These are phyloP conservation scores for Diaporthe amygdali DNA, from an alignment of 2,329 filamentous ascomycete genomes.

Conservation along the genomic window DNA sequence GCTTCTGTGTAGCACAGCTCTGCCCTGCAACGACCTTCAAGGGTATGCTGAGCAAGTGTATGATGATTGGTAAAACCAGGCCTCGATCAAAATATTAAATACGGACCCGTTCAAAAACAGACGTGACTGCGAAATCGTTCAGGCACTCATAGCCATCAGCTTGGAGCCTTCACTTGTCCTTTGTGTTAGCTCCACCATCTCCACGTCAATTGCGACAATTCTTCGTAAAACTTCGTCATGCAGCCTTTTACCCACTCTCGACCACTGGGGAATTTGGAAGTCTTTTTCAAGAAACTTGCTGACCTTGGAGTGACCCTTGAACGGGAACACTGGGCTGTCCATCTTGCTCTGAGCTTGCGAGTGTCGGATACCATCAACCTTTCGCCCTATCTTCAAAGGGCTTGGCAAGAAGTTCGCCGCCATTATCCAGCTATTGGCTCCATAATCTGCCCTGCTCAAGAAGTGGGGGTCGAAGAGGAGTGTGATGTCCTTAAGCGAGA, in stretches of 20 bases:
- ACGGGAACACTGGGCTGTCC: neutral
- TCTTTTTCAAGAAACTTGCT: neutral
- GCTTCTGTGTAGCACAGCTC: too few species aligned
- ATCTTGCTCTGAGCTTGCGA: neutral
- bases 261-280: neutral
- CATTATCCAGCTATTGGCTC: constrained; percentile 27
- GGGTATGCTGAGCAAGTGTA: too few species aligned
- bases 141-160: too few species aligned
- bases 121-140: neutral
- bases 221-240: neutral
- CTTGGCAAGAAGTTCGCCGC: constrained; percentile 26
- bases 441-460: constrained; percentile 1
- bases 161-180: neutral
- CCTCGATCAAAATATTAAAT: too few species aligned
- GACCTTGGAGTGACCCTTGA: neutral
- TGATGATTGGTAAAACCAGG: too few species aligned
- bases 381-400: constrained; percentile 20
- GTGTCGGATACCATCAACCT: neutral
- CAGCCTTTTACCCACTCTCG: neutral
- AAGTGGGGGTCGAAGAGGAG: neutral
- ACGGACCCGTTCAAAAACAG: neutral
- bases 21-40: too few species aligned
- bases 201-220: neutral
- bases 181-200: neutral
- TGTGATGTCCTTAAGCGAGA: neutral